A percentile compares a stretch with the other conserved stretches of the same genome.
These are phyloP conservation scores for Globisporangium uncinulatum DNA, from an alignment of 352 stramenopile genomes.

Conservation along the genomic window DNA sequence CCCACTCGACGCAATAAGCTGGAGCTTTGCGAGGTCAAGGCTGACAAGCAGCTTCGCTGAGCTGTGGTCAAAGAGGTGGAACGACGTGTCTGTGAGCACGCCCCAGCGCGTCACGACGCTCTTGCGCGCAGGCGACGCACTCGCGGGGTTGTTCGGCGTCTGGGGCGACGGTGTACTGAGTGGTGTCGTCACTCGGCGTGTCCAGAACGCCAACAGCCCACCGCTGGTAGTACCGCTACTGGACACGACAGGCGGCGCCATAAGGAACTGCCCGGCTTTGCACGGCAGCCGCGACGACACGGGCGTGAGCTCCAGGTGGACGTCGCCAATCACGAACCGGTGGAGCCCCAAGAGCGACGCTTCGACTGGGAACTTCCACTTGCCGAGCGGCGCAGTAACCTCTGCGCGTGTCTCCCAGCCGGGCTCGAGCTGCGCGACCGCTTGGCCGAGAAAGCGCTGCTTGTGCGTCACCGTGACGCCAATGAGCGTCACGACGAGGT, in stretches of 20 bases:
- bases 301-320: constrained; percentile 52
- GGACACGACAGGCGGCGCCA: constrained; percentile 40
- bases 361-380: constrained; percentile 80
- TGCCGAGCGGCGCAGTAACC: constrained; percentile 40
- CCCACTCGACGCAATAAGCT: constrained; percentile 56
- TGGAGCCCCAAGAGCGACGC: constrained; percentile 60
- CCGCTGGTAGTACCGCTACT: constrained; percentile 14
- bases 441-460: constrained; percentile 64
- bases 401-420: constrained; percentile 52
- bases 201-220: constrained; percentile 58
- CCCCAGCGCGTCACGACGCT: constrained; percentile 67
- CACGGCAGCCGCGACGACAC: constrained; percentile 53
- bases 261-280: constrained; percentile 73
- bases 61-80: constrained; percentile 76
- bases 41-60: constrained; percentile 63
- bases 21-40: constrained; percentile 73
- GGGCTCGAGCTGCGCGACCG: constrained; percentile 43
- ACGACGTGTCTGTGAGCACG: constrained; percentile 73
- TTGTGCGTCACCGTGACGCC: constrained; percentile 49
- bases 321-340: constrained; percentile 54
- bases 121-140: constrained; percentile 39
- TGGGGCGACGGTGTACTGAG: constrained; percentile 33
- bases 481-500: constrained; percentile 72
- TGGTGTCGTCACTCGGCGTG: constrained; percentile 31
- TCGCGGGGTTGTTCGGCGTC: constrained; percentile 33